Percentiles rank a stretch among this genome's conserved stretches.
Evolutionary conservation across 805 yeast species (phyloP).

Genomic region (Wickerhamomyces alni): DNA sequence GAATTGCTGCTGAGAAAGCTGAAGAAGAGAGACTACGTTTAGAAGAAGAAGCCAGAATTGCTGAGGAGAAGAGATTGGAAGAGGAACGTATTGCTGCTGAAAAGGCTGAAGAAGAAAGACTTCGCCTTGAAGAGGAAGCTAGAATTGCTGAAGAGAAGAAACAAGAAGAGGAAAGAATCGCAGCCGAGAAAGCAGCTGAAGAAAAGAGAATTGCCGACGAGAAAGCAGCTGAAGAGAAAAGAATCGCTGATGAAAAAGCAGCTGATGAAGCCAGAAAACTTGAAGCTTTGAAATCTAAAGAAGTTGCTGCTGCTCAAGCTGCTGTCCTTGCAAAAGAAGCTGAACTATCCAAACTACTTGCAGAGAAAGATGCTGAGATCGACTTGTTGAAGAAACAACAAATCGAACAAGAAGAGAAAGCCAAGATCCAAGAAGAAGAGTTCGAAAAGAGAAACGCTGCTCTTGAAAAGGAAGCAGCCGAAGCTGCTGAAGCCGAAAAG

Average conservation of each 20-base stretch:
- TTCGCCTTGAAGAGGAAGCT: slow-evolving; percentile 8
- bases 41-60: slow-evolving; percentile 1
- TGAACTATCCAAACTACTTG: slow-evolving; percentile 5
- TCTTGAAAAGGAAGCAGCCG: slow-evolving; percentile 1
- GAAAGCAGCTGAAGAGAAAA: slow-evolving; percentile 11
- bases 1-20: not conserved
- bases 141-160: slow-evolving; percentile 3
- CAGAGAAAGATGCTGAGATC: slow-evolving; percentile 4
- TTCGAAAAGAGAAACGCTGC: not conserved
- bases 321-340: slow-evolving; percentile 6
- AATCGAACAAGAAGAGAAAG: slow-evolving; percentile 1
- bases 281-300: not conserved
- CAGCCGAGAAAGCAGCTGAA: slow-evolving; percentile 10
- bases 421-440: not conserved
- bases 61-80: slow-evolving; percentile 11
- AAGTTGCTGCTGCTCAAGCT: slow-evolving; percentile 4
- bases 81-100: slow-evolving; percentile 10
- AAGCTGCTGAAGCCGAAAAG: not conserved
- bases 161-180: slow-evolving; percentile 7
- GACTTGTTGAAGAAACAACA: slow-evolving; percentile 1
- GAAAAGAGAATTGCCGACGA: slow-evolving; percentile 11
- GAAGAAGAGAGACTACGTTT: not conserved
- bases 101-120: slow-evolving; percentile 11
- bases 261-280: slow-evolving; percentile 3
- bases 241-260: slow-evolving; percentile 9